Conservation (phyloP, 495 filamentous ascomycete genomes). For the Hyphodiscus hymeniophilus region DNA sequence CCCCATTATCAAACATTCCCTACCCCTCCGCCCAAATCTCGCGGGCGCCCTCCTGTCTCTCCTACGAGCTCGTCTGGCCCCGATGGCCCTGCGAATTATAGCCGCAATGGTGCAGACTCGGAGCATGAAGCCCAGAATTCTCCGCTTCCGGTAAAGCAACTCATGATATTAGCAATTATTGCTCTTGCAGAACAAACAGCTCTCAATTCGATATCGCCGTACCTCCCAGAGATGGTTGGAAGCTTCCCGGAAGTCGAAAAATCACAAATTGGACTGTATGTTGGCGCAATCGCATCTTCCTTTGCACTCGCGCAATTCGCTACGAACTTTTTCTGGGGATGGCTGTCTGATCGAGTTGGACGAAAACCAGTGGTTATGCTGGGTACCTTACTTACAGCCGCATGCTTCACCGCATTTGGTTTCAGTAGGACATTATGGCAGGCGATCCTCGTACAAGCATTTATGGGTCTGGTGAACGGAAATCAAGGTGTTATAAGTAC, state of each 20-base stretch:
- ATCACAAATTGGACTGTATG: constrained; percentile 73
- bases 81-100: constrained; percentile 11
- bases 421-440: constrained; percentile 78
- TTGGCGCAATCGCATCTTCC: constrained; percentile 78
- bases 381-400: constrained; percentile 75
- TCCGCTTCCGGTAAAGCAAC: constrained; percentile 74
- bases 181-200: constrained; percentile 92
- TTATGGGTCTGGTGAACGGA: constrained; percentile 91
- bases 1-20: constrained; percentile 93
- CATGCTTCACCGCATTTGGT: constrained; percentile 80
- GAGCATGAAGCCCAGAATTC: constrained; percentile 39
- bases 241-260: constrained; percentile 72
- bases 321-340: constrained; percentile 93
- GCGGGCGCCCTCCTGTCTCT: constrained; percentile 10
- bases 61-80: constrained; percentile 14
- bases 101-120: constrained; percentile 17
- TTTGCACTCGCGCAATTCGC: constrained; percentile 89
- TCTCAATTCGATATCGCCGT: constrained; percentile 92
- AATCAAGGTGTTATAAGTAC: constrained; percentile 83
- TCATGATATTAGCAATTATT: constrained; percentile 77
- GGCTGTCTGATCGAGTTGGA: constrained; percentile 81
- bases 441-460: constrained; percentile 71
- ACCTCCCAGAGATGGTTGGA: constrained; percentile 85
- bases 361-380: constrained; percentile 83
- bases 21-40: constrained; percentile 77